These are phyloP conservation scores for Phialocephala subalpina DNA, from an alignment of 2,329 filamentous ascomycete species.

Conservation along the genomic window DNA sequence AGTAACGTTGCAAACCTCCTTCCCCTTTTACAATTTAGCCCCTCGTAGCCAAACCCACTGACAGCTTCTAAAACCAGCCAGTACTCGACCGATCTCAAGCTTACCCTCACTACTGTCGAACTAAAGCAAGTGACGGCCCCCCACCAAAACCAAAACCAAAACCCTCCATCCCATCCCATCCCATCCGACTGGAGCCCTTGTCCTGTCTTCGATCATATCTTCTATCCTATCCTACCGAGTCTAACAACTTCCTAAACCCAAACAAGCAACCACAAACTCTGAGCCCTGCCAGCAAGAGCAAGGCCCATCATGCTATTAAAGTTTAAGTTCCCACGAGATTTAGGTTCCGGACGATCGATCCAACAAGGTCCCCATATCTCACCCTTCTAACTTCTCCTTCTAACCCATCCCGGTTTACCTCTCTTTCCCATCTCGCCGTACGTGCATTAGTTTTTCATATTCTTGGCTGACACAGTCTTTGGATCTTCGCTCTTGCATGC, in stretches of 20 bases:
- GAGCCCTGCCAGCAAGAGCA: no score
- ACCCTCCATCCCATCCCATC: no score
- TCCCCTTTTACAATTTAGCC: not conserved
- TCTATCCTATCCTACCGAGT: no score
- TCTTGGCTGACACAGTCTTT: not conserved
- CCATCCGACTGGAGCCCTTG: no score
- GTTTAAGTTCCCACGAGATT: not conserved
- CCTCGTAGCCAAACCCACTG: not conserved
- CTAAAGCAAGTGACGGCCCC: not conserved
- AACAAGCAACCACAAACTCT: not conserved
- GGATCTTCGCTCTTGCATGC: not conserved
- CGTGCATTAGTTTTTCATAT: no score
- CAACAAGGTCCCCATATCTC: not conserved
- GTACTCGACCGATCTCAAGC: not conserved
- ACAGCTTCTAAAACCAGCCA: not conserved
- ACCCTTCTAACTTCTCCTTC: no score
- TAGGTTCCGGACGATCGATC: not conserved
- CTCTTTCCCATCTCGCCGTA: no score
- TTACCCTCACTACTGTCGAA: not conserved
- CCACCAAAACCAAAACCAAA: not conserved
- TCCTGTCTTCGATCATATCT: no score
- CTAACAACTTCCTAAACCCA: not conserved
- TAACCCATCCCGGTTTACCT: not conserved
- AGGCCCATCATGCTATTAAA: no score
- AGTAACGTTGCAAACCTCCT: constrained; percentile 2